Evolutionary conservation across 139 green algal genomes (phyloP).

Genomic region (Dunaliella primolecta): DNA sequence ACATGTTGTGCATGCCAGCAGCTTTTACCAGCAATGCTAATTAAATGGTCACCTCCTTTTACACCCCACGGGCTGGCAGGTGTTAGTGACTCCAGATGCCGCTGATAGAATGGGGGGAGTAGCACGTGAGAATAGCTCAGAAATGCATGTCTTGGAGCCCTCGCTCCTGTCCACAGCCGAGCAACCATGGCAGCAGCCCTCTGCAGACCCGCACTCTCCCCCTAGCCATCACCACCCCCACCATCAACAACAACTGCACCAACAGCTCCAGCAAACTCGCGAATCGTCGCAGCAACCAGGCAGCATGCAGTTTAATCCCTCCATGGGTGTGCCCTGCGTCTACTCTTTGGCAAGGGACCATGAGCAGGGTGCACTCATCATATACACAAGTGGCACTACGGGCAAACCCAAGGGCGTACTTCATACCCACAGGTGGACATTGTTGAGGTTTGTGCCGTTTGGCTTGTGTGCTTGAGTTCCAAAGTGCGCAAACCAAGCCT

Average conservation of each 20-base stretch:
- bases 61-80: background rate
- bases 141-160: background rate
- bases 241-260: too few species aligned
- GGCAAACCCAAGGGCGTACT: constrained; percentile 88
- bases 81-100: background rate
- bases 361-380: constrained; percentile 74
- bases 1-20: background rate
- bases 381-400: constrained; percentile 98
- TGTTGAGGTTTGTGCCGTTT: too few species aligned
- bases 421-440: constrained; percentile 68
- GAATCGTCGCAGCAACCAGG: too few species aligned
- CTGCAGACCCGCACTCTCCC: background rate
- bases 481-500: background rate
- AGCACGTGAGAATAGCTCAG: background rate
- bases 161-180: too few species aligned
- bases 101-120: background rate
- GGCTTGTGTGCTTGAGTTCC: too few species aligned
- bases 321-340: too few species aligned
- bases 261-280: too few species aligned
- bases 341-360: too few species aligned
- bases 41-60: background rate
- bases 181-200: background rate
- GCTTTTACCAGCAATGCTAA: background rate
- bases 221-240: background rate
- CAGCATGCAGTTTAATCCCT: too few species aligned